These are phyloP conservation scores for Acanthamoeba triangularis DNA, from an alignment of 208 protist genomes.

Conservation along the genomic window DNA sequence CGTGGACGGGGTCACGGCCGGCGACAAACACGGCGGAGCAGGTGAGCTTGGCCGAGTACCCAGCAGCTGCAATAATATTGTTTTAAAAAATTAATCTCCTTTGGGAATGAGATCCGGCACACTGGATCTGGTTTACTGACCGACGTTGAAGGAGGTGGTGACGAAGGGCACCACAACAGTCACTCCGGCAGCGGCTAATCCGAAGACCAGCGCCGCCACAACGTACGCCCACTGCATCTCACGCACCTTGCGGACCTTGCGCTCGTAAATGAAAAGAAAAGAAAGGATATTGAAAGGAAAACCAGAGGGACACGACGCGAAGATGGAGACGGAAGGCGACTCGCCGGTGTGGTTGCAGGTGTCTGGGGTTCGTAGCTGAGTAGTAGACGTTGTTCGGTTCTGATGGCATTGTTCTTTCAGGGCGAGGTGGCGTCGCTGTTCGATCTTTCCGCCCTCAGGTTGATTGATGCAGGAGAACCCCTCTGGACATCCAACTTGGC, in stretches of 20 bases:
- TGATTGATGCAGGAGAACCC: no score
- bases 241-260: no score
- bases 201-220: neutral
- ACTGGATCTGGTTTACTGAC: neutral
- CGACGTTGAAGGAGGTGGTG: neutral
- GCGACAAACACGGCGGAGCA: neutral
- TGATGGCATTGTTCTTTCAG: no score
- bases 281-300: neutral
- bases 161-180: neutral
- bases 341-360: no score
- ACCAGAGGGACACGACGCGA: no score
- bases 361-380: no score
- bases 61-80: neutral
- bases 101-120: no score
- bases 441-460: no score
- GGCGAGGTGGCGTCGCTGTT: no score
- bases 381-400: no score
- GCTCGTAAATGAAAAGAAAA: no score
- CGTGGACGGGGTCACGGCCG: constrained; percentile 15
- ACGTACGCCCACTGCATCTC: neutral
- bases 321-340: neutral
- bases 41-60: constrained; percentile 23
- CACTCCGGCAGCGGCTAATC: neutral
- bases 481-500: no score
- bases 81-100: neutral